phyloP scores from a whole-genome alignment of 2,329 filamentous ascomycete species.

The Cladophialophora yegresii region DNA sequence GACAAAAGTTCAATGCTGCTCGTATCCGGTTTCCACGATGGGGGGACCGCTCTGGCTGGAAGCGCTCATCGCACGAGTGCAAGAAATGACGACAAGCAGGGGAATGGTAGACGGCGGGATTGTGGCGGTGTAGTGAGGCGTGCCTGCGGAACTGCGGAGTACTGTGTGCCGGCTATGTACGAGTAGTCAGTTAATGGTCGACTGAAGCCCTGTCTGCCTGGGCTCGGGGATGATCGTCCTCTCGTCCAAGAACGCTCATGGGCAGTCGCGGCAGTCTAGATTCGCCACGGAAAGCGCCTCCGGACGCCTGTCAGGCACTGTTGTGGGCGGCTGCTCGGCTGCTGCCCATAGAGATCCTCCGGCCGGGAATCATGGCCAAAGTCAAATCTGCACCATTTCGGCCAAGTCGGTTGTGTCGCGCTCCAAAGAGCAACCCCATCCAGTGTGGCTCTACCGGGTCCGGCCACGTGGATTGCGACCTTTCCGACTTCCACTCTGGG shows the following conservation, averaged over 20 bases:
- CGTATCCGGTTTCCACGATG: background rate
- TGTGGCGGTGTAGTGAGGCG: slow-evolving; percentile 2
- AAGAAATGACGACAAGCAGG: background rate
- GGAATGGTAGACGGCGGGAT: background rate
- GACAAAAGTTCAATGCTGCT: background rate
- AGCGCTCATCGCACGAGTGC: background rate
- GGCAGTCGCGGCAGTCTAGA: background rate
- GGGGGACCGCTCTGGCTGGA: background rate
- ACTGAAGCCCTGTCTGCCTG: background rate
- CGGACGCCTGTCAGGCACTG: background rate
- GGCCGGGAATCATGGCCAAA: slow-evolving; percentile 4
- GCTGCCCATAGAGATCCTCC: background rate
- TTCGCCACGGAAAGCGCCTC: slow-evolving; percentile 2
- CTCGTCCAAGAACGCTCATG: background rate
- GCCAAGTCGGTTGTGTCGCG: background rate
- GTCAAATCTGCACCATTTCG: background rate
- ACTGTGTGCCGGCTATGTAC: no score
- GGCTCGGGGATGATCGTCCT: background rate
- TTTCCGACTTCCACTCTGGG: background rate
- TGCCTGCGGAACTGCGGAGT: background rate
- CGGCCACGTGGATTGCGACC: background rate
- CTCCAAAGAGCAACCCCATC: background rate
- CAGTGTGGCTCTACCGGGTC: background rate
- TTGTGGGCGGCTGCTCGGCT: background rate
- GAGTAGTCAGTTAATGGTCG: background rate